phyloP scores from a whole-genome alignment of 768 basidiomycete species.

The Tephrocybe sp. region DNA sequence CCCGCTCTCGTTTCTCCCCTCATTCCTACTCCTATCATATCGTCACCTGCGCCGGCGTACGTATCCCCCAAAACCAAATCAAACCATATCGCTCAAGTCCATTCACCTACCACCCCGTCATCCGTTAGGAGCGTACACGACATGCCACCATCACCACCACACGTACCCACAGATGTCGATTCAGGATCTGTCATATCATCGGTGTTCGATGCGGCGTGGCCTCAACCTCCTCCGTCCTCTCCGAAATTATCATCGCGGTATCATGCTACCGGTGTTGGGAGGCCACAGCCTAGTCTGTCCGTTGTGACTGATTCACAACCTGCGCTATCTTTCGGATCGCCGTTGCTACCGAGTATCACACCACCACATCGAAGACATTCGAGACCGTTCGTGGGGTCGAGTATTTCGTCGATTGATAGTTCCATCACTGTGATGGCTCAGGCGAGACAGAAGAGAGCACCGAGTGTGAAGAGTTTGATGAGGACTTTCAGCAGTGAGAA shows the following conservation, averaged over 20 bases:
- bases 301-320: too few relatives aligned
- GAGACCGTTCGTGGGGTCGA: slow-evolving; percentile 31
- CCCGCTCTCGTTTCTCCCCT: too few relatives aligned
- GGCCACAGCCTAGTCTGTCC: neutral
- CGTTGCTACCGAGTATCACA: slow-evolving; percentile 18
- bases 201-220: slow-evolving; percentile 40
- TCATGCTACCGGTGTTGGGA: neutral
- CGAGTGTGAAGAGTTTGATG: slow-evolving; percentile 24
- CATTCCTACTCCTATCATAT: slow-evolving; percentile 18
- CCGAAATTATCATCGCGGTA: slow-evolving; percentile 1
- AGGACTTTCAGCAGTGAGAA: slow-evolving; percentile 26
- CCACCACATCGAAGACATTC: slow-evolving; percentile 17
- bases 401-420: slow-evolving; percentile 23
- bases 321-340: slow-evolving; percentile 9
- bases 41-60: slow-evolving; percentile 20
- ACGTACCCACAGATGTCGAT: slow-evolving; percentile 29
- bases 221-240: slow-evolving; percentile 27
- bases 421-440: slow-evolving; percentile 11
- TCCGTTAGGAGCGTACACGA: slow-evolving; percentile 7
- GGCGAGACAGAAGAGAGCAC: slow-evolving; percentile 16
- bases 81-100: slow-evolving; percentile 9
- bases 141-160: slow-evolving; percentile 19
- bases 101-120: slow-evolving; percentile 14
- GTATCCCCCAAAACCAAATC: slow-evolving; percentile 15
- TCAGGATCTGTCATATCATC: slow-evolving; percentile 36